A percentile compares a stretch with the other conserved stretches of the same genome.
These are phyloP conservation scores for Podila epigama DNA, from an alignment of 192 early-diverging fungal species.

Conservation along the genomic window DNA sequence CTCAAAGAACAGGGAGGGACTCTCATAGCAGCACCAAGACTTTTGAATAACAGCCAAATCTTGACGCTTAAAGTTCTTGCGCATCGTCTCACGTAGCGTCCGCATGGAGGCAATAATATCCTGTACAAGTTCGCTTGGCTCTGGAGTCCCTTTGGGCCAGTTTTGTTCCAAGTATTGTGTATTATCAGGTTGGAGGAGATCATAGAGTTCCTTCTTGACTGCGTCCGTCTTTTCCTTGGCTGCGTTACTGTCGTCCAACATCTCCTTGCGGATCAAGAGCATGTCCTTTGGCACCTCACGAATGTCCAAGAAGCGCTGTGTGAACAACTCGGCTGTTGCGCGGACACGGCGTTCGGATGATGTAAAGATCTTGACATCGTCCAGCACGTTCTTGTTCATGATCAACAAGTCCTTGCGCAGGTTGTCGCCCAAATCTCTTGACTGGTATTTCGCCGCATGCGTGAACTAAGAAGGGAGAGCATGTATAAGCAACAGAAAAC, in stretches of 20 bases:
- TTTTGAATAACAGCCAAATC: conserved; percentile 69
- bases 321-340: conserved; percentile 83
- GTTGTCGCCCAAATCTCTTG: conserved; percentile 90
- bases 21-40: conserved; percentile 93
- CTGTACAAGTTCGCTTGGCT: conserved; percentile 60
- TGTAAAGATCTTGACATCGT: conserved; percentile 86
- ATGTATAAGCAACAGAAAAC: background rate
- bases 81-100: conserved; percentile 75
- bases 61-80: conserved; percentile 72
- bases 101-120: conserved; percentile 76
- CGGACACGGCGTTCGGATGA: conserved; percentile 90
- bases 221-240: conserved; percentile 94
- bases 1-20: conserved; percentile 85
- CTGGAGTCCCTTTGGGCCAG: conserved; percentile 52
- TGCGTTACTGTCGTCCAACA: conserved; percentile 94
- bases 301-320: conserved; percentile 68
- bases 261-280: conserved; percentile 82
- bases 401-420: conserved; percentile 91
- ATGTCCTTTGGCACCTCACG: conserved; percentile 64
- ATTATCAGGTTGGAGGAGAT: conserved; percentile 51
- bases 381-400: conserved; percentile 85
- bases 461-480: conserved; percentile 71
- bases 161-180: conserved; percentile 18
- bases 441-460: conserved; percentile 90
- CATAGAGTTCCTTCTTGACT: conserved; percentile 77